These are phyloP conservation scores for Pythium brassicae DNA, from an alignment of 352 stramenopile species.

Conservation along the genomic window DNA sequence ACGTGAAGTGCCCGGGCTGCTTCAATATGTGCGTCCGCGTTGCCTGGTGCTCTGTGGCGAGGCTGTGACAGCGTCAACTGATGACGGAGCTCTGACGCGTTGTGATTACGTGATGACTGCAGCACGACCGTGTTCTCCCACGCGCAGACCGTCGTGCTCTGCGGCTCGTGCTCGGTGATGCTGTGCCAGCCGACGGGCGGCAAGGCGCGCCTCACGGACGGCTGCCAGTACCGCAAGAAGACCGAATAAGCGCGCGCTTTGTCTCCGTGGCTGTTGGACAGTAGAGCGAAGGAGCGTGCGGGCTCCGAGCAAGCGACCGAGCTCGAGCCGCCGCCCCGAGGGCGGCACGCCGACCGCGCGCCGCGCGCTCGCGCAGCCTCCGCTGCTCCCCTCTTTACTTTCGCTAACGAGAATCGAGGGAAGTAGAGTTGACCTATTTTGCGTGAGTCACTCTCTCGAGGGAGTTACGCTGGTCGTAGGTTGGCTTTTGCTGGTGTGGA, in stretches of 20 bases:
- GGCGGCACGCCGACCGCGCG: neutral
- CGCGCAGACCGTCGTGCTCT: conserved; percentile 98
- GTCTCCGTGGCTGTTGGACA: conserved; percentile 18
- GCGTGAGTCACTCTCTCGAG: conserved; percentile 25
- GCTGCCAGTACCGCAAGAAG: conserved; percentile 99
- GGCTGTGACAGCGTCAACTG: neutral
- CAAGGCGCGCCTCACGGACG: conserved; percentile 97
- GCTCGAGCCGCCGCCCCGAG: neutral
- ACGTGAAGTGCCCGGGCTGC: conserved; percentile 99
- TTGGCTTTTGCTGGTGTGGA: too few species aligned
- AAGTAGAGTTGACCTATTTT: conserved; percentile 75
- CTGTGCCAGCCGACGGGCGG: conserved; percentile 98
- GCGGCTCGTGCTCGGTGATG: conserved; percentile 96
- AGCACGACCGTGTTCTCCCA: conserved; percentile 99
- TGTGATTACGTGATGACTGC: too few species aligned
- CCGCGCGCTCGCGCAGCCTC: neutral
- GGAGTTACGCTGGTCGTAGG: neutral
- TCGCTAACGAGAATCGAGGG: conserved; percentile 42
- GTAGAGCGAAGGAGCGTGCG: conserved; percentile 29
- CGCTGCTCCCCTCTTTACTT: conserved; percentile 11
- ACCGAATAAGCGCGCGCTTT: conserved; percentile 92
- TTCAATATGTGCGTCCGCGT: conserved; percentile 94
- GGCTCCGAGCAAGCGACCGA: conserved; percentile 1
- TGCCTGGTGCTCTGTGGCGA: neutral
- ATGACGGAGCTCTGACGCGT: too few species aligned